These are phyloP conservation scores for Penicillium sp. DNA, from an alignment of 2,329 filamentous ascomycete species.

Conservation along the genomic window DNA sequence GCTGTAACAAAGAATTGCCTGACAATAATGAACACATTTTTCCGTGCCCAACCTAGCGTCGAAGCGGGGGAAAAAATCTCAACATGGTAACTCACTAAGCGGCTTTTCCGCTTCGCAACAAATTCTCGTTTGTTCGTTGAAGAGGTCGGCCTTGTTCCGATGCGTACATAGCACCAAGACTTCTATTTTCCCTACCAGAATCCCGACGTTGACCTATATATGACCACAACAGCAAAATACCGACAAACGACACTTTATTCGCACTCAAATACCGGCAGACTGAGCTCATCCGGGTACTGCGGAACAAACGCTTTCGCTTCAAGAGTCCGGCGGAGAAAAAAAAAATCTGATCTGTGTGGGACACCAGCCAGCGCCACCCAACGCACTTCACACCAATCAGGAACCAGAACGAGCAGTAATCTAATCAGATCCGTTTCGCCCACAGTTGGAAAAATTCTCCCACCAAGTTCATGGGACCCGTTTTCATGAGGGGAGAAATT, in stretches of 20 bases:
- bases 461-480: neutral
- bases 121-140: neutral
- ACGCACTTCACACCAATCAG: neutral
- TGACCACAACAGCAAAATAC: neutral
- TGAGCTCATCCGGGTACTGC: neutral
- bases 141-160: neutral
- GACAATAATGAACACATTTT: neutral
- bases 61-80: neutral
- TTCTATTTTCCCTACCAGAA: neutral
- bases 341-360: neutral
- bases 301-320: neutral
- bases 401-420: neutral
- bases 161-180: neutral
- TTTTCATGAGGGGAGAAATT: neutral
- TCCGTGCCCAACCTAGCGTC: neutral
- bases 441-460: neutral
- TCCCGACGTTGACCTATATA: neutral
- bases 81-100: too few relatives aligned
- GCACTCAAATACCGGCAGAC: neutral
- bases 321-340: neutral
- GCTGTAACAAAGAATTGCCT: too few relatives aligned
- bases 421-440: slow-evolving; percentile 5
- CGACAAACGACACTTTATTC: neutral
- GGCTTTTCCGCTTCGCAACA: neutral
- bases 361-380: slow-evolving; percentile 1